Evolutionary conservation across 495 filamentous ascomycete genomes (phyloP).

Genomic region (Penicillium ucsense): DNA sequence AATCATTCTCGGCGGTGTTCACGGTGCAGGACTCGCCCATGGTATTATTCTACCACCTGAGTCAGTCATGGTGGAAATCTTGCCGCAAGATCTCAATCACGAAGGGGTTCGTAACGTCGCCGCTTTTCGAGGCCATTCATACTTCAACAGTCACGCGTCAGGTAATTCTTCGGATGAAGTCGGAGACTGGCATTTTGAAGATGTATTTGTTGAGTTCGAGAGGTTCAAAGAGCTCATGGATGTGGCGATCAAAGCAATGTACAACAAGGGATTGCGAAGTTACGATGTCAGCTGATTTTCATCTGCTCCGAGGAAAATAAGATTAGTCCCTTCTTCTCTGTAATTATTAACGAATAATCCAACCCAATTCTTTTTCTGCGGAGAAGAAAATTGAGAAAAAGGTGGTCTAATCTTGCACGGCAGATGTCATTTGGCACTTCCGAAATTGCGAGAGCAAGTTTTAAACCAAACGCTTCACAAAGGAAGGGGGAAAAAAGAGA

Average conservation of each 20-base stretch:
- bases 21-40: neutral
- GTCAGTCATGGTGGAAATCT: constrained; percentile 28
- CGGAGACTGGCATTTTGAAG: constrained; percentile 13
- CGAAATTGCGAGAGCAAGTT: too few species aligned
- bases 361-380: too few species aligned
- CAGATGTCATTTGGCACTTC: too few species aligned
- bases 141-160: neutral
- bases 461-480: too few species aligned
- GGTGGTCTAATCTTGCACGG: too few species aligned
- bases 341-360: neutral
- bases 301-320: neutral
- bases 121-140: neutral
- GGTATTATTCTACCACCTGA: constrained; percentile 19
- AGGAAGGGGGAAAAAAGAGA: too few species aligned
- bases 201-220: constrained; percentile 10
- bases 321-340: neutral
- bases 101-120: constrained; percentile 31
- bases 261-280: constrained; percentile 11
- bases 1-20: neutral
- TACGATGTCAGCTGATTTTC: neutral
- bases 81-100: constrained; percentile 22
- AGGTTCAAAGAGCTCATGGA: constrained; percentile 11
- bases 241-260: constrained; percentile 11
- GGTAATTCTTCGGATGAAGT: neutral
- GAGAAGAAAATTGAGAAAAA: too few species aligned